These are phyloP conservation scores for Aspergillus sp. DNA, from an alignment of 2,329 filamentous ascomycete genomes.

Conservation along the genomic window DNA sequence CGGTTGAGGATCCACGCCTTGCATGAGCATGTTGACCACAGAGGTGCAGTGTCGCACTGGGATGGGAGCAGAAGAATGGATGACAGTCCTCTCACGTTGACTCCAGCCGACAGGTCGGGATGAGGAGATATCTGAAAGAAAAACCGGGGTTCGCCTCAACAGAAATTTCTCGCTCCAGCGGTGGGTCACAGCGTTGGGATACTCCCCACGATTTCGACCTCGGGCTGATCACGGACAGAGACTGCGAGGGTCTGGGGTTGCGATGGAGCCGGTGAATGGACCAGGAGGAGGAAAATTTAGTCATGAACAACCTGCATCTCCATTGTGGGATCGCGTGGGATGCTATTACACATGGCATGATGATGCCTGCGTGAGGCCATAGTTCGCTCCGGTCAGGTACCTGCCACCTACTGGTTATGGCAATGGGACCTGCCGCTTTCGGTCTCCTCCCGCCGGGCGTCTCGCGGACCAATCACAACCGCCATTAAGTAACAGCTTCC, in stretches of 20 bases:
- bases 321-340: no score
- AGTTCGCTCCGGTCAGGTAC: no score
- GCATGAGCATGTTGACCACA: conserved; percentile 5
- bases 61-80: neutral
- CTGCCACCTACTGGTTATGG: no score
- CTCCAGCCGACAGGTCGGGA: neutral
- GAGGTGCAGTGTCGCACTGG: neutral
- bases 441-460: no score
- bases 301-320: no score
- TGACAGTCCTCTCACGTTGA: neutral
- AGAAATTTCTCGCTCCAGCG: conserved; percentile 4
- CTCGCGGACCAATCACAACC: neutral
- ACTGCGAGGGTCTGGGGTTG: neutral
- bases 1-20: conserved; percentile 8
- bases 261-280: neutral
- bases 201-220: neutral
- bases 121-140: no score
- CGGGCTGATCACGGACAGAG: neutral
- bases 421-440: no score
- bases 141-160: neutral
- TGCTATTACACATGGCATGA: no score
- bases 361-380: no score
- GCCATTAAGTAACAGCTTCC: conserved; percentile 4
- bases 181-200: conserved; percentile 3
- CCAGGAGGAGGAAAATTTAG: no score